Base-by-base conservation (phyloP, 1,139 yeast genomes). In the Candida sp. region DNA sequence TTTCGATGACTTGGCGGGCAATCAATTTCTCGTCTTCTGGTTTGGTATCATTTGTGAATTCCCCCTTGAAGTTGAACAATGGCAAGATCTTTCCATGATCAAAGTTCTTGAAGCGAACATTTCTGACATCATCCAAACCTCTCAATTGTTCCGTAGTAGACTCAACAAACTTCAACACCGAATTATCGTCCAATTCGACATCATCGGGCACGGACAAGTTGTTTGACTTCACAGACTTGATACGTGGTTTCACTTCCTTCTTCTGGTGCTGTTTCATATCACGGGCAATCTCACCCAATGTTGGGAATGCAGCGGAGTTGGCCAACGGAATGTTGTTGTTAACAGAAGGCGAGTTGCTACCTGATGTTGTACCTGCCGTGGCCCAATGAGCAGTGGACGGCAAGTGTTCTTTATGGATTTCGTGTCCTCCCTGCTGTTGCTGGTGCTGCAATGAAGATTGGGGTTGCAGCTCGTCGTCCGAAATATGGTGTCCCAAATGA, bases 361-460 rank as follows among this genome's bases (percentile, higher is more conserved):
- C 68, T 48, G 70, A 62, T 17, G 67, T 61, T 43, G 62, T 49
- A 17, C 68, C 68, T 42, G 61, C 42, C 22, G 67, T 66, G 2
- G 85, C 86, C 86, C 87, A 83, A 38, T 78, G 81, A 1, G 86
- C 86, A 22, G 85, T 75, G 3, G 80, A 78, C n/a, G 86, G 86
- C 46, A 83, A 72, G 9, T 78, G 72, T 3, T 66, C 56, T 37
- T 53, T 54, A 38, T 46, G 56, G 37, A 7, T 37, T 42, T 35
- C 40, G 23, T 47, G 53, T 9, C 39, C 42, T 2, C 12, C 43
- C 30, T 40, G 43, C 7, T 44, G 39, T 48, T 33, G n/a, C n/a
- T n/a, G n/a, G n/a, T n/a, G n/a, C n/a, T n/a, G 47, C 31, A 12
- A 47, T 27, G 54, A 49, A 3, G 51, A 52, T 12, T 51, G 54